phyloP scores from a whole-genome alignment of 768 basidiomycete genomes.

The Lyophyllum semitale region DNA sequence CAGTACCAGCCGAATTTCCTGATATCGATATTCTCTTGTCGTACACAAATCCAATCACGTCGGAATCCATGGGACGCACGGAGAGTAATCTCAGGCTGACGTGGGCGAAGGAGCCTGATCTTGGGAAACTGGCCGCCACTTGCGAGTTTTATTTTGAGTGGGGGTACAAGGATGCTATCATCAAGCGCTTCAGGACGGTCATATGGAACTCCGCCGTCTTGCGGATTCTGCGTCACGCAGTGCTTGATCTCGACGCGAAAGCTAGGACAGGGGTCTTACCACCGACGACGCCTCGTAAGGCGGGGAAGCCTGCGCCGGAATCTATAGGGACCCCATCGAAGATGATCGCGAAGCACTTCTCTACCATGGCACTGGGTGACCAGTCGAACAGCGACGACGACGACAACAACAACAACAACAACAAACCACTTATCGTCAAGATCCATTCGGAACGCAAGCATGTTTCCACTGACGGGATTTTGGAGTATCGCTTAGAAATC shows the following conservation, averaged over 20 bases:
- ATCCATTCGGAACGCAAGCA: slow-evolving; percentile 70
- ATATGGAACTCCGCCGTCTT: slow-evolving; percentile 79
- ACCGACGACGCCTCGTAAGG: slow-evolving; percentile 44
- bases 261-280: not conserved
- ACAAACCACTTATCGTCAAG: slow-evolving; percentile 55
- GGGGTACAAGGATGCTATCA: slow-evolving; percentile 82
- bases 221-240: slow-evolving; percentile 67
- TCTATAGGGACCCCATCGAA: slow-evolving; percentile 52
- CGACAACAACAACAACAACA: slow-evolving; percentile 33
- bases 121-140: slow-evolving; percentile 69
- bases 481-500: slow-evolving; percentile 83
- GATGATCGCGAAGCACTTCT: slow-evolving; percentile 59
- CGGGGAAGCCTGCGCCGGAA: slow-evolving; percentile 20
- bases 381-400: slow-evolving; percentile 33
- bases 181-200: slow-evolving; percentile 81
- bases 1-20: slow-evolving; percentile 70
- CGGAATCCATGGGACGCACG: slow-evolving; percentile 54
- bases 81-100: slow-evolving; percentile 37
- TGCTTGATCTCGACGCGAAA: slow-evolving; percentile 47
- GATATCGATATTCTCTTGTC: slow-evolving; percentile 71
- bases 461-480: slow-evolving; percentile 64
- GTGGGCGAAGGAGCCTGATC: slow-evolving; percentile 63
- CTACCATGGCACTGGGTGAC: slow-evolving; percentile 40
- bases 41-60: slow-evolving; percentile 79
- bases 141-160: slow-evolving; percentile 93